Evolutionary conservation across 768 basidiomycete genomes (phyloP).

Genomic region (Boletus sensibilis): DNA sequence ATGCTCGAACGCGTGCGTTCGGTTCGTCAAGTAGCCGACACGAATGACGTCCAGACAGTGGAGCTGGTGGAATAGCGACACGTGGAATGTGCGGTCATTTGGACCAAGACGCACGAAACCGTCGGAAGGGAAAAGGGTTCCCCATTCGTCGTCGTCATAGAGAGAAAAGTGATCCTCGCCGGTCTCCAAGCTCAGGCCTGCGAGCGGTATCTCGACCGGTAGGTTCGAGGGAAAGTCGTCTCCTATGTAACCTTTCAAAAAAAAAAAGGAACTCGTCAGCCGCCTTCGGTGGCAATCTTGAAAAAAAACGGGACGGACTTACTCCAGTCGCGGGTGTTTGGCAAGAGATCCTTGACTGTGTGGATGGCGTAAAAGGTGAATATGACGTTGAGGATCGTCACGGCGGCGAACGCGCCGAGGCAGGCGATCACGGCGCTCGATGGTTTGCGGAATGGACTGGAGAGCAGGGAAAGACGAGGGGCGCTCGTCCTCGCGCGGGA

Average conservation of each 20-base stretch:
- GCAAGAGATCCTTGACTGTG: constrained; percentile 13
- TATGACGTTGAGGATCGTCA: constrained; percentile 25
- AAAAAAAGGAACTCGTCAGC: neutral
- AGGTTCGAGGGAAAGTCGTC: constrained; percentile 34
- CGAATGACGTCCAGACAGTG: constrained; percentile 45
- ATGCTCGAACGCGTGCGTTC: constrained; percentile 29
- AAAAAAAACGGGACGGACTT: too few relatives aligned
- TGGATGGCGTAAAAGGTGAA: constrained; percentile 21
- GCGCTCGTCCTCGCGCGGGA: neutral
- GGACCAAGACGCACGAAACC: constrained; percentile 37
- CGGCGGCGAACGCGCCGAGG: constrained; percentile 18
- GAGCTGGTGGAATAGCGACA: constrained; percentile 47
- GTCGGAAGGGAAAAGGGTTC: constrained; percentile 32
- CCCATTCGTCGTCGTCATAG: constrained; percentile 37
- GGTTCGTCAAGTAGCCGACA: constrained; percentile 25
- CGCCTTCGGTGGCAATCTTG: too few relatives aligned
- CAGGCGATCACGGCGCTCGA: constrained; percentile 6
- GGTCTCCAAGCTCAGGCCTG: constrained; percentile 27
- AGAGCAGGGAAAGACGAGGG: neutral
- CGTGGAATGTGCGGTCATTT: constrained; percentile 33
- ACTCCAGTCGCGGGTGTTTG: constrained; percentile 25
- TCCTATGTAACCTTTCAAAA: constrained; percentile 25
- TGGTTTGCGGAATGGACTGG: neutral
- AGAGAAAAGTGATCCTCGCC: constrained; percentile 31
- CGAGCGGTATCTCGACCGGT: constrained; percentile 29